These are phyloP conservation scores for Hypoxylon crocopeplum DNA, from an alignment of 495 filamentous ascomycete species.

Conservation along the genomic window DNA sequence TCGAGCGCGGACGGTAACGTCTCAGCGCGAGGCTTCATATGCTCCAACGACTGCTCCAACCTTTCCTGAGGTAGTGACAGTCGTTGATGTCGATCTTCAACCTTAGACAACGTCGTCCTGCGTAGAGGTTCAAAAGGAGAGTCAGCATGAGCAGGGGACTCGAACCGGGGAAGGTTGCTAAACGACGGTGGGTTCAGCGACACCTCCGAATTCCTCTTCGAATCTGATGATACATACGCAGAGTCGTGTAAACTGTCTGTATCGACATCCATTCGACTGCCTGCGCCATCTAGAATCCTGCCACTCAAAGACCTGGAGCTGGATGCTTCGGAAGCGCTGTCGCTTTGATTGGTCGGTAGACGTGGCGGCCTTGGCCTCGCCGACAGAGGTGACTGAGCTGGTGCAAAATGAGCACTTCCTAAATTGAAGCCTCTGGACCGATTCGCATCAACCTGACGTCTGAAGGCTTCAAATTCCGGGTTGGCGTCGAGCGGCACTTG, in stretches of 20 bases:
- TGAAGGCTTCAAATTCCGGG: slow-evolving; percentile 77
- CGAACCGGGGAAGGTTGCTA: slow-evolving; percentile 42
- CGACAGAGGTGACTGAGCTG: slow-evolving; percentile 39
- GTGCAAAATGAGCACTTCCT: slow-evolving; percentile 53
- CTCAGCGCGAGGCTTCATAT: slow-evolving; percentile 55
- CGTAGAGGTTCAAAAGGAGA: slow-evolving; percentile 45
- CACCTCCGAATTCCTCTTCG: slow-evolving; percentile 54
- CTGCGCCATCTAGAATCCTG: slow-evolving; percentile 23
- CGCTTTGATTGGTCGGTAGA: slow-evolving; percentile 49
- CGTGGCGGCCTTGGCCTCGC: slow-evolving; percentile 47
- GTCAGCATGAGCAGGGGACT: slow-evolving; percentile 47
- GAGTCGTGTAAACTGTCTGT: slow-evolving; percentile 49
- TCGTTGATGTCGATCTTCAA: slow-evolving; percentile 59
- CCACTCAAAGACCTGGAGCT: slow-evolving; percentile 24
- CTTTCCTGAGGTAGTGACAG: slow-evolving; percentile 54
- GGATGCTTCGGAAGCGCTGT: slow-evolving; percentile 40
- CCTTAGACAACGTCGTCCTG: slow-evolving; percentile 43
- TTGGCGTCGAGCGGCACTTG: slow-evolving; percentile 74
- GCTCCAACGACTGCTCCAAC: slow-evolving; percentile 25
- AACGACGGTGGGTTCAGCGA: slow-evolving; percentile 48
- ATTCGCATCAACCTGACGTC: slow-evolving; percentile 70
- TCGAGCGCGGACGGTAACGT: slow-evolving; percentile 62
- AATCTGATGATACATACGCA: slow-evolving; percentile 55
- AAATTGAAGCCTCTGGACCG: slow-evolving; percentile 58
- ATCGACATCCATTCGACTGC: slow-evolving; percentile 38